Base-by-base conservation (phyloP, 1,139 yeast genomes). In the Candida sojae region DNA sequence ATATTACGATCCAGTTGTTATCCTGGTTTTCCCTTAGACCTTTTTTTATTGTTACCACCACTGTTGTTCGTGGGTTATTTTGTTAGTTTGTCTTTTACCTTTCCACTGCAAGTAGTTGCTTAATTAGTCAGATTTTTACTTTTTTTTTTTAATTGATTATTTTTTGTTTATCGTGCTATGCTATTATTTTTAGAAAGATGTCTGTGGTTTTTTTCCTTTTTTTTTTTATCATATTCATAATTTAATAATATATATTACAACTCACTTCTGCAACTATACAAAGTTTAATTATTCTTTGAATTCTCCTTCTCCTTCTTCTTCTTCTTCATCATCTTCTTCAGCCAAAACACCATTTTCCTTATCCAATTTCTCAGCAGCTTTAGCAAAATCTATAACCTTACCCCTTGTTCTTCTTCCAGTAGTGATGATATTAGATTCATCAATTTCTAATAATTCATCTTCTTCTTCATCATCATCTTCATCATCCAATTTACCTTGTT, bases 401-500 rank as follows among this genome's bases (percentile, higher is more conserved):
- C 97, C 96, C 58, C 97, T 82, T 10, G 97, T 90, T 73, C 98
- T 87, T 68, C 96, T 81, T 11, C 96, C 96, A 28, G 84, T 74
- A 26, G 87, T 77, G 54, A 91, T 88, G 63, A 91, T 91, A 67
- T 92, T 92, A 43, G 92, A 73, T 39, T 86, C 77, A 62, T 91
- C 97, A 58, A 92, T 89, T 66, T 88, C 97, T 13, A 81, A 81
- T 58, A 90, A 75, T 58, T 87, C 95, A 59, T 89, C 96, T 39
- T 88, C 96, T 36, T 84, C 95, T 35, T 75, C 82, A 23, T 77
- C 82, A 23, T 77, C 86, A n/a, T 77, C 80, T 39, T 64, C 70
- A 5, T 75, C 84, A 11, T 75, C 80, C 32, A 74, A 79, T 33
- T 72, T 77, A 28, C 68, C 78, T 5, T 64, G 77, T 8, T 58